Conservation (phyloP, 176 grass and related monocot genomes). For the Luzula sylvatica region DNA sequence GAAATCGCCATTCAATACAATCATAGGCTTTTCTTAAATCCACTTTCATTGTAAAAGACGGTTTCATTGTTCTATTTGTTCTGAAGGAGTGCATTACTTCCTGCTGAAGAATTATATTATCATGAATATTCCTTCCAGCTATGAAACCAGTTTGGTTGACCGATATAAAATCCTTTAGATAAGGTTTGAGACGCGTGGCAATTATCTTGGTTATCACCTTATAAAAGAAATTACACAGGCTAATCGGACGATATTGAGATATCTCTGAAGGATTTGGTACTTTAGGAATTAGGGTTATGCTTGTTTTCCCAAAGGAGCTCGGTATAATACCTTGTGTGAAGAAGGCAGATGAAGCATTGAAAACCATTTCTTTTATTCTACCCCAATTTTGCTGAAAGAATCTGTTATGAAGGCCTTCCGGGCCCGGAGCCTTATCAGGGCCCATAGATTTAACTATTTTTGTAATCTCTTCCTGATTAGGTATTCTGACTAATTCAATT, state of each 20-base stretch:
- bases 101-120: background rate
- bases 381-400: background rate
- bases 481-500: background rate
- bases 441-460: background rate
- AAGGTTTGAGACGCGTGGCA: background rate
- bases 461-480: background rate
- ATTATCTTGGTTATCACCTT: background rate
- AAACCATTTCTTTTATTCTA: background rate
- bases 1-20: background rate
- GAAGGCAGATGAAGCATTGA: background rate
- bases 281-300: background rate
- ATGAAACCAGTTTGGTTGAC: background rate
- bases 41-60: no score
- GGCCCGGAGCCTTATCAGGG: background rate
- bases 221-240: background rate
- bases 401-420: background rate
- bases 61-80: background rate
- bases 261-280: background rate
- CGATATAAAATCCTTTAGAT: background rate
- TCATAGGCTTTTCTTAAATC: background rate
- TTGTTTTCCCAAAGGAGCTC: background rate
- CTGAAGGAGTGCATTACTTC: background rate
- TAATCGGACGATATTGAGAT: background rate
- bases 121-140: background rate
- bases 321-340: background rate